Conservation (phyloP, 176 grass and related monocot genomes). For the Bothriochloa decipiens region DNA sequence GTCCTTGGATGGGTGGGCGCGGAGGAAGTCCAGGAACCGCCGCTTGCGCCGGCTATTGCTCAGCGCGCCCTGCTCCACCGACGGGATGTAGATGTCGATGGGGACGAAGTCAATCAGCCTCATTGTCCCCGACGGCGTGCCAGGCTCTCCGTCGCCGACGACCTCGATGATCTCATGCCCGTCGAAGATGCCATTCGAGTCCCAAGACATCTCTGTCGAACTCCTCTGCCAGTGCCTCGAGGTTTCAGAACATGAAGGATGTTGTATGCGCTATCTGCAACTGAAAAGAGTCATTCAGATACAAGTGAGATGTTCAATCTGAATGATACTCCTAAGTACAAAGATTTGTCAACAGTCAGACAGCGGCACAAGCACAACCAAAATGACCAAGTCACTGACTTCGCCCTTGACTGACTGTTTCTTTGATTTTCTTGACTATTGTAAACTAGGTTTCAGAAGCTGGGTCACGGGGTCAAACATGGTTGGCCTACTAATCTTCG, state of each 20-base stretch:
- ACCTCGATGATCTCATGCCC: conserved; percentile 48
- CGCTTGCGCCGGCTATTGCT: conserved; percentile 38
- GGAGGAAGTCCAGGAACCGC: conserved; percentile 84
- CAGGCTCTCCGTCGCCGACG: conserved; percentile 15
- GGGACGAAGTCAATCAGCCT: conserved; percentile 73
- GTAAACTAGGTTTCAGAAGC: background rate
- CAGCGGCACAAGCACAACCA: conserved; percentile 44
- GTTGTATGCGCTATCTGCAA: background rate
- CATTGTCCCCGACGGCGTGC: conserved; percentile 34
- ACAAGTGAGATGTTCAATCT: background rate
- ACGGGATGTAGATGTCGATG: conserved; percentile 75
- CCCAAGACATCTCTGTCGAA: conserved; percentile 36
- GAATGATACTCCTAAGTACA: background rate
- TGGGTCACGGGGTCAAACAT: conserved; percentile 12
- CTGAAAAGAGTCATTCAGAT: background rate
- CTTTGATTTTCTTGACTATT: background rate
- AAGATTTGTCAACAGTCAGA: conserved; percentile 1
- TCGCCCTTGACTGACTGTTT: background rate
- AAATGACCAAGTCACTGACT: conserved; percentile 34
- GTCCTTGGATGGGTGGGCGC: conserved; percentile 74
- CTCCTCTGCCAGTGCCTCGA: background rate
- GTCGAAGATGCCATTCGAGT: background rate
- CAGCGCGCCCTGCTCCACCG: conserved; percentile 52
- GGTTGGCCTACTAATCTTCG: conserved; percentile 9
- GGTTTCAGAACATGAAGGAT: conserved; percentile 15